Conservation (phyloP, 345 rosid genomes). For the Citropsis articulata region DNA sequence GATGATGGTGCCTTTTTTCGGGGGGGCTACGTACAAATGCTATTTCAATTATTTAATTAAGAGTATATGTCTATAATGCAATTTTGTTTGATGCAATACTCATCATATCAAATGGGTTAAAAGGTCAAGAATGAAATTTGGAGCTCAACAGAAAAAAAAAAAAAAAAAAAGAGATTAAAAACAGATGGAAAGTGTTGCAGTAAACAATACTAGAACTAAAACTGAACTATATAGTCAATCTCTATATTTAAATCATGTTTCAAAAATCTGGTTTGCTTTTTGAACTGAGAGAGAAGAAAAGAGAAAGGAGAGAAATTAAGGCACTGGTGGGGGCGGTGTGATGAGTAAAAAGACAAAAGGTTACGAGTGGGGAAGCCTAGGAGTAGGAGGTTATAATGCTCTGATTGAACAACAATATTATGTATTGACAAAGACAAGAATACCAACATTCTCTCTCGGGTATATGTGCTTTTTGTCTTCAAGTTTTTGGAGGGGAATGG, state of each 20-base stretch:
- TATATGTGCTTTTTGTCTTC: slow-evolving; percentile 47
- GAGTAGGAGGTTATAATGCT: slow-evolving; percentile 31
- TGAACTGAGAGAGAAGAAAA: background rate
- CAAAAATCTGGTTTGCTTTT: slow-evolving; percentile 15
- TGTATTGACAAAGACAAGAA: slow-evolving; percentile 42
- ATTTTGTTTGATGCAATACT: too few relatives aligned
- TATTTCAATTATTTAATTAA: too few relatives aligned
- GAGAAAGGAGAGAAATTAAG: slow-evolving; percentile 3
- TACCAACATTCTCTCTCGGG: slow-evolving; percentile 22
- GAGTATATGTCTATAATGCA: too few relatives aligned
- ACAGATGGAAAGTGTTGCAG: too few relatives aligned
- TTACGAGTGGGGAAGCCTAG: slow-evolving; percentile 42
- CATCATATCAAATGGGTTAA: too few relatives aligned
- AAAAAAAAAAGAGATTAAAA: too few relatives aligned
- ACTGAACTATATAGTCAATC: too few relatives aligned
- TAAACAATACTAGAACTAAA: too few relatives aligned
- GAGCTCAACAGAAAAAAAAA: too few relatives aligned
- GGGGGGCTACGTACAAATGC: slow-evolving; percentile 15
- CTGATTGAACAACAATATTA: slow-evolving; percentile 46
- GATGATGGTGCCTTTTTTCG: slow-evolving; percentile 39
- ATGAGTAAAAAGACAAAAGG: slow-evolving; percentile 20
- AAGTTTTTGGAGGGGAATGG: slow-evolving; percentile 61
- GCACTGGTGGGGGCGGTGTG: slow-evolving; percentile 10
- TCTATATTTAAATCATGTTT: slow-evolving; percentile 11
- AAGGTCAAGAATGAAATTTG: too few relatives aligned